These are phyloP conservation scores for Delitschia confertaspora DNA, from an alignment of 495 filamentous ascomycete species.

Conservation along the genomic window DNA sequence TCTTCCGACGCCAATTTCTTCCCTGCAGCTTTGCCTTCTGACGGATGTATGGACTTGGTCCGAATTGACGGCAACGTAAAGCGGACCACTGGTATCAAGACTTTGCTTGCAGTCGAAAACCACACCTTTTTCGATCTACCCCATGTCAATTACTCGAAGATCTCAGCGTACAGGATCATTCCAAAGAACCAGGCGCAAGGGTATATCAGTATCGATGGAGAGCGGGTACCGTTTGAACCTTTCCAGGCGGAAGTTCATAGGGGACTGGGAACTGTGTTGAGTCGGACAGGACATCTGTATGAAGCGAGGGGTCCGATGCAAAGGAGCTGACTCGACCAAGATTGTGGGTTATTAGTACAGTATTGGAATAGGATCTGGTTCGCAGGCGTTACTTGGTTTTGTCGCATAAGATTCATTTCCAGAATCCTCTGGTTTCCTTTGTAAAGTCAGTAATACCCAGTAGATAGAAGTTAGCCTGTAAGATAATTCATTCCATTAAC, in stretches of 20 bases:
- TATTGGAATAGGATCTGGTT: background rate
- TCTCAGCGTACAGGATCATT: conserved; percentile 71
- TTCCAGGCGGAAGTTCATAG: conserved; percentile 87
- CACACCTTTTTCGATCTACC: conserved; percentile 69
- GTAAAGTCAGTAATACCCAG: no score
- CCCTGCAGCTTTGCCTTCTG: conserved; percentile 69
- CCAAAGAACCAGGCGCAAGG: conserved; percentile 59
- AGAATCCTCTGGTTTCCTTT: no score
- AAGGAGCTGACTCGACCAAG: background rate
- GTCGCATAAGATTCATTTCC: no score
- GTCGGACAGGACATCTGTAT: conserved; percentile 59
- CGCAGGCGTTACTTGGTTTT: background rate
- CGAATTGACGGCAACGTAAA: conserved; percentile 68
- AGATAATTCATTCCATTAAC: no score
- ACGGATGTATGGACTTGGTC: conserved; percentile 79
- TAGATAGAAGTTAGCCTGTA: no score
- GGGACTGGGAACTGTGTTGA: conserved; percentile 75
- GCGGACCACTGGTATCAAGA: conserved; percentile 50
- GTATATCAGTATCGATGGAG: conserved; percentile 92
- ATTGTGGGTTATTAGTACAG: background rate
- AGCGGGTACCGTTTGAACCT: conserved; percentile 71
- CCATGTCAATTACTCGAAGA: conserved; percentile 71
- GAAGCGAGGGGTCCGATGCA: conserved; percentile 49
- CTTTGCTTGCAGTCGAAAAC: conserved; percentile 60
- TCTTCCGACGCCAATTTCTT: conserved; percentile 82